Conservation (phyloP, 1,284 basidiomycete species). For the Boletus mariae region DNA sequence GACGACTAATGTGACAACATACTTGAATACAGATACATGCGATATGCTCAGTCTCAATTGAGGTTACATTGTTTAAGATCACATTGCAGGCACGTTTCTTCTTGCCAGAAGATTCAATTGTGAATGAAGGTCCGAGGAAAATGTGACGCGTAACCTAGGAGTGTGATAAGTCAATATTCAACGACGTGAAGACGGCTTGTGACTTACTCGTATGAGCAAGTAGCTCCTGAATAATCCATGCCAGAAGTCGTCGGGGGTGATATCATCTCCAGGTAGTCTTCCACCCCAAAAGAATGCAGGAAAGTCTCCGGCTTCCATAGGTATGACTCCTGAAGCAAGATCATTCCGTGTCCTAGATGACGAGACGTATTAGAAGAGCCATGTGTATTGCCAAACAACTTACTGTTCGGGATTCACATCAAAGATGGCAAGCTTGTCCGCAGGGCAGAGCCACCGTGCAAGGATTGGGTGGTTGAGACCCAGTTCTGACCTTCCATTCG, state of each 20-base stretch:
- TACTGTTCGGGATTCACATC: background rate
- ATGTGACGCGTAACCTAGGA: background rate
- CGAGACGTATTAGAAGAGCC: background rate
- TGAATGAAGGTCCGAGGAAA: background rate
- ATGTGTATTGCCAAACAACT: background rate
- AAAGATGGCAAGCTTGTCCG: background rate
- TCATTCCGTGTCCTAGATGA: background rate
- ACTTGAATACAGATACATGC: conserved; percentile 1
- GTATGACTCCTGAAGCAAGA: background rate
- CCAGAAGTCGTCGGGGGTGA: background rate
- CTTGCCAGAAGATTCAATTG: background rate
- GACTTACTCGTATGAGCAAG: background rate
- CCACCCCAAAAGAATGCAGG: background rate
- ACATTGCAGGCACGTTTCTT: background rate
- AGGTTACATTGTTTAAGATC: background rate
- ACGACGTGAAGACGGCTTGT: background rate
- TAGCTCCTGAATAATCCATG: background rate
- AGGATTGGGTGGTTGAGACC: background rate
- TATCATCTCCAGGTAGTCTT: background rate
- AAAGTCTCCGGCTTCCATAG: background rate
- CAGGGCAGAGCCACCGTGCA: background rate
- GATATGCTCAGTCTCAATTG: background rate
- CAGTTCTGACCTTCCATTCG: background rate
- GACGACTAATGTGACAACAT: background rate
- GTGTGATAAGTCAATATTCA: background rate